A percentile compares a stretch with the other conserved stretches of the same genome.
These are phyloP conservation scores for Exophiala sideris DNA, from an alignment of 2,329 filamentous ascomycete species.

Conservation along the genomic window DNA sequence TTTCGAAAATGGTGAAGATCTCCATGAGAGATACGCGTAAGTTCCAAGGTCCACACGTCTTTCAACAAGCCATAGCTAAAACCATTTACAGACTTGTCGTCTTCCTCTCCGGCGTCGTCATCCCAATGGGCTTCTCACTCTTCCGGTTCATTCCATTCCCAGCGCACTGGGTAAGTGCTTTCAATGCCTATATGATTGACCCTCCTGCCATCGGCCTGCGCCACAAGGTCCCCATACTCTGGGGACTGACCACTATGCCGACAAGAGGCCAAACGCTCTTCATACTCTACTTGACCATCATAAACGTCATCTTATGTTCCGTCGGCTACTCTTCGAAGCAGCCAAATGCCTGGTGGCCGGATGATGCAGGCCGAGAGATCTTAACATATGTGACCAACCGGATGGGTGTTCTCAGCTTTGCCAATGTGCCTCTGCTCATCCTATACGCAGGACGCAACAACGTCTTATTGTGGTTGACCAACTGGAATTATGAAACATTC, in stretches of 20 bases:
- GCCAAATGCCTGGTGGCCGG: slow-evolving; percentile 27
- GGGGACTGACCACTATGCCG: slow-evolving; percentile 25
- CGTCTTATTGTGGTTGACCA: slow-evolving; percentile 18
- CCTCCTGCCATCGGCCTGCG: slow-evolving; percentile 3
- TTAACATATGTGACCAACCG: slow-evolving; percentile 19
- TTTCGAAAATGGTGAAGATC: slow-evolving; percentile 1
- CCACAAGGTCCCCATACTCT: slow-evolving; percentile 15
- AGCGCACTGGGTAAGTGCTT: not conserved
- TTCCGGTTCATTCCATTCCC: slow-evolving; percentile 2
- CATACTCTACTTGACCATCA: slow-evolving; percentile 20
- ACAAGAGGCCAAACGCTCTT: slow-evolving; percentile 30
- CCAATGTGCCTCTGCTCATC: slow-evolving; percentile 18
- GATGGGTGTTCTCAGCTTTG: slow-evolving; percentile 22
- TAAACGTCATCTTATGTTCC: slow-evolving; percentile 30
- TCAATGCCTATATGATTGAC: slow-evolving; percentile 6
- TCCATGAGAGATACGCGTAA: slow-evolving; percentile 4
- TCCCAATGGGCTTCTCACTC: slow-evolving; percentile 6
- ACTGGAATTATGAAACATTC: slow-evolving; percentile 39
- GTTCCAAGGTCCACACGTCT: not conserved
- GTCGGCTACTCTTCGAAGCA: slow-evolving; percentile 25
- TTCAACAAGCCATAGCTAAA: not conserved
- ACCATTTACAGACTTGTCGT: not conserved
- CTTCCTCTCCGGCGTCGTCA: slow-evolving; percentile 2
- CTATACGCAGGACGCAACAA: slow-evolving; percentile 20
- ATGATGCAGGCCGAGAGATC: slow-evolving; percentile 5